Evolutionary conservation across 129 eudicot genomes (phyloP), one percentile per base, ranked within the genome.

Genomic region (Artemisia argyi): DNA sequence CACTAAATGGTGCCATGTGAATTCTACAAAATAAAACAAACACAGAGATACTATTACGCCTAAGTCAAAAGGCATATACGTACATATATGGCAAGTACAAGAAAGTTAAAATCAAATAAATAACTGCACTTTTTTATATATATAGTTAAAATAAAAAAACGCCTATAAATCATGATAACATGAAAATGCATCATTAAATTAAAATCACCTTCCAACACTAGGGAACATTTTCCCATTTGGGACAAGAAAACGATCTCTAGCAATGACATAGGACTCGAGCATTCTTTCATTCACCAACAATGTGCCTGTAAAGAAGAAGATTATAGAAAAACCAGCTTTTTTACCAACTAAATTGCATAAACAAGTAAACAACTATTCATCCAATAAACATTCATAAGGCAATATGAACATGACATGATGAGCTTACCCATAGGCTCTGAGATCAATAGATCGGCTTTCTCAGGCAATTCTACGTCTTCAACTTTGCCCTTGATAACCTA

Each of bases 381-480:
- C 66, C 67, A 20, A 47, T 17, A 44, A 61, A 54, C 63, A 18
- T 18, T 42, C 53, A 17, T 19, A 79, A 35, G 28, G 18, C 35
- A 68, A 63, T 20, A 72, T 11, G 53, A 20, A 11, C 20, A 24
- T 64, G 58, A 55, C 46, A 69, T 17, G 60, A 30, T n/a, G 4
- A 79, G 70, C 85, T 81, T 88, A 95, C 99, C 99, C 97, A 95
- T 95, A 28, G 99, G 99, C 74, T 95, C 99, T 50, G 99, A 95
- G 65, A 95, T 95, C 82, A 95, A 82, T 69, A 95, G 88, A 64
- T 95, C 99, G 12, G 97, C 99, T 78, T 95, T 90, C 80, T 95
- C 99, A 35, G 99, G 99, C 78, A 90, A 71, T 68, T 90, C 99
- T 55, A 88, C 91, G 2, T 95, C 99, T 80, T 95, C 99, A 79